Base-by-base conservation (phyloP, 2,329 filamentous ascomycete genomes). In the Penicillium psychrosexuale region DNA sequence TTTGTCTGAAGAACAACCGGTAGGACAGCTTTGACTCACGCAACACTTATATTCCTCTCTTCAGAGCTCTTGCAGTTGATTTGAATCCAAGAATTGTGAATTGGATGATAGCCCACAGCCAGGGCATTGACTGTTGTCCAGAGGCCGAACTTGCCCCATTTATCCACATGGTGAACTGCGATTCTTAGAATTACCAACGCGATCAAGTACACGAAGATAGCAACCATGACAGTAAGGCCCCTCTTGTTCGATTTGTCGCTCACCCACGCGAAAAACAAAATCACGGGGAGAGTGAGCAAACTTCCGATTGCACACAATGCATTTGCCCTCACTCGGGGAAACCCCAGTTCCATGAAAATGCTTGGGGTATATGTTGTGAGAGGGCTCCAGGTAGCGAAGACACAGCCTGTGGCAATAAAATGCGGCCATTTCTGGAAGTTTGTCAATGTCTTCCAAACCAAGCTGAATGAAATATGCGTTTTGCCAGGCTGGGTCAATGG, bases 31-130 rank as follows among this genome's bases (percentile, higher is more conserved):
- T 31, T 28, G 65, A 60, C 77, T 60, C 60, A 79, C 71, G 80
- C 79, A 44, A 82, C 75, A 19, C 69, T 72, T 47, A 82, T 78
- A 57, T 77, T 82, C 50, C 78, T 65, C 62, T 81, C 79, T 5
- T 74, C 65, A 0, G 76, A 62, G 17, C 76, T 76, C 13, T 67
- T 69, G 59, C 80, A 82, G 58, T 82, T 83, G 7, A 82, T 66
- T 61, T 81, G 78, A 17, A 80, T 68, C 80, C 79, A 82, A 0
- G 77, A 74, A 63, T 82, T 82, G 51, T 82, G 78, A 0, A 80
- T 72, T 0, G 80, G 80, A 63, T 82, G 80, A 57, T 82, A 82
- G 0, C 80, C 77, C 8, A 82, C 80, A 0, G 80, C 78, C 36
- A 82, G 75, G 1, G 69, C 69, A 62, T 82, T 82, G 3, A 82